Percentiles rank a stretch among this genome's conserved stretches.
These are phyloP conservation scores for Salvia sclarea DNA, from an alignment of 305 asterid species.

Conservation along the genomic window DNA sequence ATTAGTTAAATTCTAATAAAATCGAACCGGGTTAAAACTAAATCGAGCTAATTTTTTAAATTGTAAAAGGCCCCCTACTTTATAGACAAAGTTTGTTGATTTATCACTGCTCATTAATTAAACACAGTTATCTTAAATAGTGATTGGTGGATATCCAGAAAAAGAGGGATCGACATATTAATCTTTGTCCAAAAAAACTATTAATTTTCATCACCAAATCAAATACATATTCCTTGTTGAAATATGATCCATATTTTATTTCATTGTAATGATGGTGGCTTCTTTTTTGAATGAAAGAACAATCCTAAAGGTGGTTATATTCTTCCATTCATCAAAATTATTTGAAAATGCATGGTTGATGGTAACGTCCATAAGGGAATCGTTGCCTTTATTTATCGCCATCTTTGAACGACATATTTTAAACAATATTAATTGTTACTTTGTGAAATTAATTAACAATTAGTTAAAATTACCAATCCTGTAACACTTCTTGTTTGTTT, in stretches of 20 bases:
- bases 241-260: not conserved
- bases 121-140: no score
- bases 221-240: not conserved
- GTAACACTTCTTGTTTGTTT: not conserved
- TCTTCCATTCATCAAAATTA: not conserved
- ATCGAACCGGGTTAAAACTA: no score
- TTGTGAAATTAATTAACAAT: not conserved
- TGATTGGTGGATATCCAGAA: not conserved
- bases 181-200: not conserved
- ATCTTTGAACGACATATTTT: not conserved
- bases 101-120: no score
- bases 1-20: no score
- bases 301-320: not conserved
- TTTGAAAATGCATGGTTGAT: not conserved
- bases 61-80: no score
- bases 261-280: not conserved
- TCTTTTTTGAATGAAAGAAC: not conserved
- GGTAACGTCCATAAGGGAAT: constrained; percentile 16
- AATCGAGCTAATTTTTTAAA: no score
- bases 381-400: not conserved
- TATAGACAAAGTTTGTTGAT: no score
- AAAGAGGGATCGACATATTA: not conserved
- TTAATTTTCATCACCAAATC: no score
- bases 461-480: not conserved
- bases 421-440: not conserved